Conservation (phyloP, 108 stramenopile species). For the Skeletonema potamos region DNA sequence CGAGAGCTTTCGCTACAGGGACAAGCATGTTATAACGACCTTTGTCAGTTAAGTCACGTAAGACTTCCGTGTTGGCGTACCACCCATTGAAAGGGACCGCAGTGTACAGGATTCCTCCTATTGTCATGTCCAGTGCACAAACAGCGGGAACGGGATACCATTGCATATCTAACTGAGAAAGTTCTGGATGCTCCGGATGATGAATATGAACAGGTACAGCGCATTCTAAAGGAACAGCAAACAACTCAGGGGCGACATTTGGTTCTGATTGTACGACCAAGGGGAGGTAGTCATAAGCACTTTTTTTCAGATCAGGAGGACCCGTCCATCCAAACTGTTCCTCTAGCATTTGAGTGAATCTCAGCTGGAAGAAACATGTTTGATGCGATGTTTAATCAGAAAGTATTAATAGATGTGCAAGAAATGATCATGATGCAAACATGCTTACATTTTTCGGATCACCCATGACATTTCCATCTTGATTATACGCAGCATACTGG, state of each 20-base stretch:
- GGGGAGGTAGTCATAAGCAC: constrained; percentile 12
- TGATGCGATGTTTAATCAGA: too few species aligned
- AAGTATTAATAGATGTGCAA: too few species aligned
- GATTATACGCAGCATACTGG: constrained; percentile 27
- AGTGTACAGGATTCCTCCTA: constrained; percentile 40
- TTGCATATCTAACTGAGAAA: background rate
- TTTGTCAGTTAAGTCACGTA: constrained; percentile 37
- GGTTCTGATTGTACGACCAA: constrained; percentile 1
- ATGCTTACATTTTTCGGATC: constrained; percentile 31
- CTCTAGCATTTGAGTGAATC: constrained; percentile 16
- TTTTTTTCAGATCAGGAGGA: background rate
- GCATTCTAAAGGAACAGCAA: constrained; percentile 19
- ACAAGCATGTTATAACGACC: constrained; percentile 10
- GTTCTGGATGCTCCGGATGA: constrained; percentile 13
- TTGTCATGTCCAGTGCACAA: constrained; percentile 20
- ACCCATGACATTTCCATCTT: constrained; percentile 25
- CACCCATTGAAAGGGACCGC: constrained; percentile 46
- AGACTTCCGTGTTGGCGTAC: constrained; percentile 33
- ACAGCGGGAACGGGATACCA: constrained; percentile 21
- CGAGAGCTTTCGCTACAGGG: constrained; percentile 19
- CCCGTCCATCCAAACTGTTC: constrained; percentile 18
- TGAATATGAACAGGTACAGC: constrained; percentile 13
- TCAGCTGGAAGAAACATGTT: too few species aligned
- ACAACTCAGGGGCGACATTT: background rate
- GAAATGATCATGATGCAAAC: too few species aligned